These are phyloP conservation scores for Cercospora sp. DNA, from an alignment of 2,329 filamentous ascomycete species.

Conservation along the genomic window DNA sequence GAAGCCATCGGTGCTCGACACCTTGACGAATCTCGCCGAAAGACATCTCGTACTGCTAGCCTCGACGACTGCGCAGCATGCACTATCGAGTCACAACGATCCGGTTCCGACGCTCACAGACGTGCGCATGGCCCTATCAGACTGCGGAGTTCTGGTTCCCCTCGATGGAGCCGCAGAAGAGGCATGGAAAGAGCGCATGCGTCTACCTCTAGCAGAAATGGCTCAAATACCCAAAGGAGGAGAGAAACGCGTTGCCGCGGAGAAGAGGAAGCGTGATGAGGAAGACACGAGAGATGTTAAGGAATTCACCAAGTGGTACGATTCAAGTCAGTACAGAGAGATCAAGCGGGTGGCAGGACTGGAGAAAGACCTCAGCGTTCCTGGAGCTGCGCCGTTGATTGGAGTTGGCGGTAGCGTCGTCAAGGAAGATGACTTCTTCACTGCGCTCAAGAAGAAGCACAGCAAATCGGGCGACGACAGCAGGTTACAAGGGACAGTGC, in stretches of 20 bases:
- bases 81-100: constrained; percentile 67
- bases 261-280: constrained; percentile 52
- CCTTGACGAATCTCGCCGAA: constrained; percentile 80
- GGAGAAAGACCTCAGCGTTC: constrained; percentile 49
- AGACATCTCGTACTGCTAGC: constrained; percentile 78
- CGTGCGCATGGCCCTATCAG: constrained; percentile 80
- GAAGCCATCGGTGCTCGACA: constrained; percentile 78
- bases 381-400: constrained; percentile 49
- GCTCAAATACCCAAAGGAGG: constrained; percentile 41
- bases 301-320: constrained; percentile 77
- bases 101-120: constrained; percentile 69
- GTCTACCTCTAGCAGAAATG: constrained; percentile 48
- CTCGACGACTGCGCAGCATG: constrained; percentile 69
- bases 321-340: constrained; percentile 71
- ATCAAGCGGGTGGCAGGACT: constrained; percentile 80
- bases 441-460: constrained; percentile 82
- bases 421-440: constrained; percentile 52
- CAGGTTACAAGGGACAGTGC: constrained; percentile 78
- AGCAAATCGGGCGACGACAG: constrained; percentile 79
- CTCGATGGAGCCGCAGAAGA: constrained; percentile 69
- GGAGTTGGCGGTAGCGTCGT: constrained; percentile 42
- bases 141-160: constrained; percentile 73
- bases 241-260: constrained; percentile 38
- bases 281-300: constrained; percentile 78
- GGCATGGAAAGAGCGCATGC: constrained; percentile 57